Base-by-base conservation (phyloP, 2,329 filamentous ascomycete genomes). In the Pseudogymnoascus sp. region DNA sequence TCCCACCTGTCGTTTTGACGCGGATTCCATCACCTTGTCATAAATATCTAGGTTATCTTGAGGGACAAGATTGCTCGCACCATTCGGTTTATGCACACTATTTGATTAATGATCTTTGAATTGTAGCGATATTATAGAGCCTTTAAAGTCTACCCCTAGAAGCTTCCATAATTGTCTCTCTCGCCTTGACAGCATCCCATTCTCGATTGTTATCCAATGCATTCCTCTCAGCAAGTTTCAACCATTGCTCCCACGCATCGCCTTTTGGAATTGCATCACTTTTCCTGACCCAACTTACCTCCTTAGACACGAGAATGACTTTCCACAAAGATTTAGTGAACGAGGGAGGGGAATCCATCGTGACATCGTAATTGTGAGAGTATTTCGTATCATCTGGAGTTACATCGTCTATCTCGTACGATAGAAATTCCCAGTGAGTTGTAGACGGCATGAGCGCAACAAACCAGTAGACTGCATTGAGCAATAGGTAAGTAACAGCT, bases 301-400 rank as follows among this genome's bases (percentile, higher is more conserved):
- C 74, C 68, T 77, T 72, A 0, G 83, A 84, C 68, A 83, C 81
- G 14, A 80, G 76, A 60, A 87, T 83, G 1, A 81, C 82, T 65
- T 78, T 83, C 84, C 84, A 86, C 63, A 86, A 72, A 1, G 81
- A 84, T 11, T 81, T 73, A 0, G 83, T 86, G 68, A 81, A 86
- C 12, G 14, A 37, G 12, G 35, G 35, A 37, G 35, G 1, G 35
- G 4, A n/a, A 37, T n/a, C 35, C 26, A 26, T 6, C 6, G 26
- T 26, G 6, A 6, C 26, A n/a, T 14, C 12, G 35, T 37, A 6
- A 5, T 4, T 2, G 12, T 37, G 35, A 37, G 35, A 3, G 12
- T 37, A 1, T 37, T n/a, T 37, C 7, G 10, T 2, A 37, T 37
- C 35, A 14, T 4, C 2, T 4, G 35, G 35, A 14, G 35, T 37